Conservation (phyloP, 83 land plant genomes). For the Picea engelmannii region DNA sequence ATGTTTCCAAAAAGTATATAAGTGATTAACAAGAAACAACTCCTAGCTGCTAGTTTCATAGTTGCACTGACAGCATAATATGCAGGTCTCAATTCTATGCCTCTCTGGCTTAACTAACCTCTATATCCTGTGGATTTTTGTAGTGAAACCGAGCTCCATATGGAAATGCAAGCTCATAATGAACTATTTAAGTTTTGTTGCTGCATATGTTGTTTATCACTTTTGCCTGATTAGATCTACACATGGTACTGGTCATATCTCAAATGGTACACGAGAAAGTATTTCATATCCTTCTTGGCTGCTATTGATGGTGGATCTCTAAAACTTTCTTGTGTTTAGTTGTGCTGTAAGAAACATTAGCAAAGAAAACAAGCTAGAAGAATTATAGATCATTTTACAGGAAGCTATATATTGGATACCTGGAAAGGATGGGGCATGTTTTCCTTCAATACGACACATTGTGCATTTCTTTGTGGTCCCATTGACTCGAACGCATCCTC, state of each 20-base stretch:
- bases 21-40: neutral
- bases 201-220: neutral
- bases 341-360: neutral
- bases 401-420: neutral
- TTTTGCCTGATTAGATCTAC: too few species aligned
- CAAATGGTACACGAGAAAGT: neutral
- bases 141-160: neutral
- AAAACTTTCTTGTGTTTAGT: neutral
- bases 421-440: conserved; percentile 10
- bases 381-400: neutral
- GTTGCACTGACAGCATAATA: conserved; percentile 3
- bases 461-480: neutral
- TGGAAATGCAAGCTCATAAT: neutral
- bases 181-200: neutral
- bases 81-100: neutral
- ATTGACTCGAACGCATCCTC: neutral
- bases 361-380: neutral
- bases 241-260: neutral
- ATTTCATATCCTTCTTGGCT: neutral
- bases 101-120: neutral
- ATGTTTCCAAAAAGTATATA: neutral
- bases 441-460: conserved; percentile 10
- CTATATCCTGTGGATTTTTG: too few species aligned
- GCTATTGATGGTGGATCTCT: neutral
- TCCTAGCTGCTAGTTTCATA: neutral